These are phyloP conservation scores for Groenewaldozyma salmanticensis DNA, from an alignment of 805 yeast genomes.

Conservation along the genomic window DNA sequence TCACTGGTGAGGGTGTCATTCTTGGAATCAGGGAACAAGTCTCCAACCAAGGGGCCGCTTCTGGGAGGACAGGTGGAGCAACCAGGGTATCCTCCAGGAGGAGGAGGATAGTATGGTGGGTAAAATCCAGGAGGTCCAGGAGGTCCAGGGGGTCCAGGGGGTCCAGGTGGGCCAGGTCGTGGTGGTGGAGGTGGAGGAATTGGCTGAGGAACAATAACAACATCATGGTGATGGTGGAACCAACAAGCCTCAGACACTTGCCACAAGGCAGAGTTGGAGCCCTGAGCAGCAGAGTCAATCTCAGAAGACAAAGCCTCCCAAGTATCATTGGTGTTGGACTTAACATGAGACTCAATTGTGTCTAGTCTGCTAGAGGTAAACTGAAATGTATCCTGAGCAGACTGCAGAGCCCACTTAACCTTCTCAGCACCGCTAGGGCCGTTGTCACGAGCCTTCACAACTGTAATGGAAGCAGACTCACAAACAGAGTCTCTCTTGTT, in stretches of 20 bases:
- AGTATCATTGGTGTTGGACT: background rate
- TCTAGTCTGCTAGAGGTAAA: background rate
- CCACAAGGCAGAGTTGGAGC: slow-evolving; percentile 8
- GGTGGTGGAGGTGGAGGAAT: slow-evolving; percentile 7
- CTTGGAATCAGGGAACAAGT: background rate
- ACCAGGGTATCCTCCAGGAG: background rate
- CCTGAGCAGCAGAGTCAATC: slow-evolving; percentile 5
- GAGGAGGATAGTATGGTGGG: background rate
- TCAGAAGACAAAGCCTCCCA: background rate
- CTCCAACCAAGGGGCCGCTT: background rate
- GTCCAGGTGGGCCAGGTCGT: slow-evolving; percentile 4
- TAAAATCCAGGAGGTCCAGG: background rate
- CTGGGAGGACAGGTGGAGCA: background rate
- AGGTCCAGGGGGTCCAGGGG: background rate
- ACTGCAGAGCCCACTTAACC: background rate
- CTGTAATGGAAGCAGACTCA: background rate
- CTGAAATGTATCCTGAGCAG: background rate
- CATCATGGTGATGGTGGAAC: background rate
- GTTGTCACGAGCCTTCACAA: background rate
- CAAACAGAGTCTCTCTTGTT: background rate
- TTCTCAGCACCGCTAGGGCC: background rate
- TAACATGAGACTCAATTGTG: background rate
- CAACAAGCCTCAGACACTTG: slow-evolving; percentile 9
- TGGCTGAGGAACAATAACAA: slow-evolving; percentile 2
- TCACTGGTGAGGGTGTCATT: background rate